Evolutionary conservation across 192 early-diverging fungal genomes (phyloP), one percentile per base, ranked within the genome.

Genomic region (Backusella liffmaniae): DNA sequence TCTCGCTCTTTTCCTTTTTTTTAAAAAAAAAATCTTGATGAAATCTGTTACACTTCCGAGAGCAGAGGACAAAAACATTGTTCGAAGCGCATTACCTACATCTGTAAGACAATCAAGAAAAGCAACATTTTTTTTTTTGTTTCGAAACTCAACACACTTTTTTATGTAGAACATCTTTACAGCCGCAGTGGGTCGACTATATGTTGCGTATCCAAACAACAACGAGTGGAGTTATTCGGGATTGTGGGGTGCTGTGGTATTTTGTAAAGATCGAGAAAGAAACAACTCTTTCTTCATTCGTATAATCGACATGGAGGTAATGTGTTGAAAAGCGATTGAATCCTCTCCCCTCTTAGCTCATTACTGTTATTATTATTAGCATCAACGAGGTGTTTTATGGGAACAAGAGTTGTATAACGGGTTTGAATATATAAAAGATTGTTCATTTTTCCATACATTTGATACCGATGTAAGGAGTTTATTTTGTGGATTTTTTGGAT

Each of bases 341-440:
- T 32, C 51, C 51, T 32, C 32, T 32, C 3, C n/a, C 51, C 18
- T 21, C 21, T 67, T 32, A 69, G 16, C 66, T 36, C 37, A 37
- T 39, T 21, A 67, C 23, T 18, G 44, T 23, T 32, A 32, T 4
- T 36, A n/a, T 7, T 49, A 1, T 70, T 74, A 86, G 85, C 77
- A 82, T 23, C 78, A 88, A 56, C 79, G 79, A 53, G 84, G 87
- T 16, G 84, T 93, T 30, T 77, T 93, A 39, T 94, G 93, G 93
- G 93, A 94, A 79, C 93, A 94, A 77, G 93, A 94, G 82, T 73
- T 94, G 4, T 93, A 92, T 77, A 83, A 90, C 67, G 87, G 86
- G 51, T 93, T 94, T 85, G 87, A 91, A 44, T 91, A 91, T 74
- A 76, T 70, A 12, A 84, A 90, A 74, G 90, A 92, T 29, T 69